Evolutionary conservation across 1,284 basidiomycete species (phyloP), one percentile per base, ranked within the genome.

Genomic region (Caloboletus inedulis): DNA sequence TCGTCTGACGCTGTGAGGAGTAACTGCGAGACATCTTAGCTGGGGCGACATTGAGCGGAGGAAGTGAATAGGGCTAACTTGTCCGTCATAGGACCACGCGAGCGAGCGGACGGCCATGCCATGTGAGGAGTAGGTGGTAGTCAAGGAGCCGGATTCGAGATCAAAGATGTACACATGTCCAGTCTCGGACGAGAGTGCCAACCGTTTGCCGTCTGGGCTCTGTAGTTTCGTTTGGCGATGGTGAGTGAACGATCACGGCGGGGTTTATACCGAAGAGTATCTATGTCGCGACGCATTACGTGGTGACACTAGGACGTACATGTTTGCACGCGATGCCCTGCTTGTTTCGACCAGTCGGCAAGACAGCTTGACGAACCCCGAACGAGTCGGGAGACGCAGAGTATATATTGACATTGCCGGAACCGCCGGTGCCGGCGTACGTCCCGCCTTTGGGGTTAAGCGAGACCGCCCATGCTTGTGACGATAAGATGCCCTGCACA

Each of bases 1-100:
- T 95, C 92, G 68, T 95, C 92, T 1, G 91, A 91, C 6, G 87
- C 92, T 30, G 89, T 90, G 43, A 92, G 74, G 6, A 95, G 76
- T 51, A 91, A 79, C 91, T 93, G 56, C 19, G n/a, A 39, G 21
- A 39, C 8, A 14, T 43, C n/a, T 57, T 23, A 51, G 55, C 30
- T 27, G 29, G 14, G 41, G n/a, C 18, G 7, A 36, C 29, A 14
- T 42, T 13, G 13, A 43, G 64, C 69, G n/a, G 74, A 58, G n/a
- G 7, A 18, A 9, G 7, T 1, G 7, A 42, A 29, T 0, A 19
- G 5, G 21, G 21, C 64, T 54, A 34, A 72, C 83, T 60, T 84
- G 80, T 9, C 78, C 85, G 67, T 94, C 91, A 40, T 83, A 79
- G 12, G 89, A 91, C 92, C 92, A 95, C 7, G 88, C 78, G 6